Percentiles rank a stretch among this genome's conserved stretches.
Evolutionary conservation across 805 yeast species (phyloP).

Genomic region (Metschnikowia similis): DNA sequence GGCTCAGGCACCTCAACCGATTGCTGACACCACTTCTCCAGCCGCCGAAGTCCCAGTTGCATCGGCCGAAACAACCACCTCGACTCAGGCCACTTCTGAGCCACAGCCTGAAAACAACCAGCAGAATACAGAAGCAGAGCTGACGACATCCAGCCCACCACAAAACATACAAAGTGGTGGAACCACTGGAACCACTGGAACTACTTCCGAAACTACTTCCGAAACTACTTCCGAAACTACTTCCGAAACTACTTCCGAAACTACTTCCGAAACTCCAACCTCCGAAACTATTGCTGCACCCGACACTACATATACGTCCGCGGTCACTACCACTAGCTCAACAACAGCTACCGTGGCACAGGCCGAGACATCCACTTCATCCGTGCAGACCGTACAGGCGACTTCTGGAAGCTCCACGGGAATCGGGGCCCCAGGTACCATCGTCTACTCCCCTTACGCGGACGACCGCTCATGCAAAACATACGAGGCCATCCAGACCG

Average conservation of each 20-base stretch:
- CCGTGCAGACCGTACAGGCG: too few relatives aligned
- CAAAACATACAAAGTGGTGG: too few relatives aligned
- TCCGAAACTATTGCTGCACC: too few relatives aligned
- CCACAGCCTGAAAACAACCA: too few relatives aligned
- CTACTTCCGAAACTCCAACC: neutral
- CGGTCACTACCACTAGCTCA: neutral
- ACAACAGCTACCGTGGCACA: neutral
- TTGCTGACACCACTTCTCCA: too few relatives aligned
- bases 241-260: neutral
- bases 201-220: neutral
- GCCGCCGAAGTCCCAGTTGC: too few relatives aligned
- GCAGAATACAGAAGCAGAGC: too few relatives aligned
- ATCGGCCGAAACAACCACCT: too few relatives aligned
- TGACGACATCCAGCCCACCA: too few relatives aligned
- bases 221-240: neutral
- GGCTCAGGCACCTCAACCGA: too few relatives aligned
- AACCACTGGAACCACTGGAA: neutral
- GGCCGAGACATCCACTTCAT: neutral
- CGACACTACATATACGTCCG: too few relatives aligned
- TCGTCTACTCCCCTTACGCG: conserved; percentile 78
- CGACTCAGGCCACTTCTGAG: too few relatives aligned
- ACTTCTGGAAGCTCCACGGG: conserved; percentile 10
- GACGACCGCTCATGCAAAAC: conserved; percentile 66
- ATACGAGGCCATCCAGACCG: conserved; percentile 48
- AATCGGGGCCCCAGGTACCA: conserved; percentile 47